Conservation (phyloP, 2,329 filamentous ascomycete genomes). For the Xylariales sp. region DNA sequence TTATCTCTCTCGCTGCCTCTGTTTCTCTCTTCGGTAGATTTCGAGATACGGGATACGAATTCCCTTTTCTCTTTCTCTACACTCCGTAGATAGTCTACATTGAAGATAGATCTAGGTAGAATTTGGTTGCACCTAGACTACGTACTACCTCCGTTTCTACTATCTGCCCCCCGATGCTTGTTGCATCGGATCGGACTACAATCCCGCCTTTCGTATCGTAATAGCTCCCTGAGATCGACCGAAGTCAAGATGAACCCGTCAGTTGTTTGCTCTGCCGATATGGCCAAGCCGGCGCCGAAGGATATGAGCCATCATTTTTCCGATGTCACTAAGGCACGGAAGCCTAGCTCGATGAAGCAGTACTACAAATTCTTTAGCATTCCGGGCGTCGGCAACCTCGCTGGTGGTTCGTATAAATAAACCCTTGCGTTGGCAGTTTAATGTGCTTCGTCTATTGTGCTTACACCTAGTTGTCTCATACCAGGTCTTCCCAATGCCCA, state of each 20-base stretch:
- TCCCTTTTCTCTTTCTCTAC: too few species aligned
- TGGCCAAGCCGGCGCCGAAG: constrained; percentile 62
- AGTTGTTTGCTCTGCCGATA: constrained; percentile 33
- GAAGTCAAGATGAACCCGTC: constrained; percentile 41
- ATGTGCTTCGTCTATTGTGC: constrained; percentile 3
- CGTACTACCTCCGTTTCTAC: not conserved
- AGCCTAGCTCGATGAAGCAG: constrained; percentile 76
- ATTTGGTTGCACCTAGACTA: too few species aligned
- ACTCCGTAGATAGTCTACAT: too few species aligned
- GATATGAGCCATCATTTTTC: constrained; percentile 87
- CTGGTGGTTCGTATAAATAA: constrained; percentile 62
- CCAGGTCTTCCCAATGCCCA: constrained; percentile 81
- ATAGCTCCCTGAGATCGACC: constrained; percentile 4
- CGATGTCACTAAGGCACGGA: constrained; percentile 71
- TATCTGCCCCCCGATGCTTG: not conserved
- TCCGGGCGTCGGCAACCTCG: constrained; percentile 71
- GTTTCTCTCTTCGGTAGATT: too few species aligned
- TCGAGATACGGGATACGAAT: too few species aligned
- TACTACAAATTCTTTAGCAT: constrained; percentile 87
- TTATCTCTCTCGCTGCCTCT: too few species aligned
- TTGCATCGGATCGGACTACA: constrained; percentile 2
- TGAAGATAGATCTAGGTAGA: too few species aligned
- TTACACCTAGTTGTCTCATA: constrained; percentile 7
- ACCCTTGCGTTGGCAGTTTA: not conserved
- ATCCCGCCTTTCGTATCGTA: constrained; percentile 11